Evolutionary conservation across 164 flowering plant species (phyloP).

Genomic region (Aristolochia californica): DNA sequence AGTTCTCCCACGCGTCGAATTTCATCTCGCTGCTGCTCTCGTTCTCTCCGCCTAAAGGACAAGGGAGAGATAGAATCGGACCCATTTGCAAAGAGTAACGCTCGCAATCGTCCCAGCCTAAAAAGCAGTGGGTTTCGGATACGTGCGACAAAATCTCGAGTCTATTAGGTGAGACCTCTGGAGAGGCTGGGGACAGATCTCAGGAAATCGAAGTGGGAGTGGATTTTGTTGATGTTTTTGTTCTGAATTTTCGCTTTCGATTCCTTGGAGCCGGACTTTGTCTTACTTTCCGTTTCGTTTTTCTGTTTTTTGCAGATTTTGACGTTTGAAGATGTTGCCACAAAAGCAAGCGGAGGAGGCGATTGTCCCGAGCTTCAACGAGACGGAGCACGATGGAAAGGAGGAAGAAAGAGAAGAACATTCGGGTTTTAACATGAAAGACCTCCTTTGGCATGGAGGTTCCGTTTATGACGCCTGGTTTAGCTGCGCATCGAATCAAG

Average conservation of each 20-base stretch:
- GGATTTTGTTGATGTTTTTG: too few species aligned
- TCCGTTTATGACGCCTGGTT: slow-evolving; percentile 92
- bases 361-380: slow-evolving; percentile 49
- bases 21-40: background rate
- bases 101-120: too few species aligned
- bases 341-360: slow-evolving; percentile 86
- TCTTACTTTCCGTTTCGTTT: slow-evolving; percentile 36
- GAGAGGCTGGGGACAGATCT: too few species aligned
- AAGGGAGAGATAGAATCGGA: too few species aligned
- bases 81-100: too few species aligned
- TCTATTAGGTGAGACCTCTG: too few species aligned
- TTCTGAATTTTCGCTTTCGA: slow-evolving; percentile 22
- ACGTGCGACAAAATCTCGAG: too few species aligned
- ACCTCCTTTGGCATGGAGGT: slow-evolving; percentile 83
- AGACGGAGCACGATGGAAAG: slow-evolving; percentile 29
- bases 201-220: too few species aligned
- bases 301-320: slow-evolving; percentile 31
- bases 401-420: slow-evolving; percentile 25
- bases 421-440: slow-evolving; percentile 36
- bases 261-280: slow-evolving; percentile 28
- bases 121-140: too few species aligned
- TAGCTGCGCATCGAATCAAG: slow-evolving; percentile 87
- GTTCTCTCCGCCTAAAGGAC: too few species aligned
- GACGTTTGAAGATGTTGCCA: slow-evolving; percentile 32
- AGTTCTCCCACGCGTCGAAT: slow-evolving; percentile 3